A percentile compares a stretch with the other conserved stretches of the same genome.
Evolutionary conservation across 805 yeast genomes (phyloP).

Genomic region (Wickerhamiella occidentalis): DNA sequence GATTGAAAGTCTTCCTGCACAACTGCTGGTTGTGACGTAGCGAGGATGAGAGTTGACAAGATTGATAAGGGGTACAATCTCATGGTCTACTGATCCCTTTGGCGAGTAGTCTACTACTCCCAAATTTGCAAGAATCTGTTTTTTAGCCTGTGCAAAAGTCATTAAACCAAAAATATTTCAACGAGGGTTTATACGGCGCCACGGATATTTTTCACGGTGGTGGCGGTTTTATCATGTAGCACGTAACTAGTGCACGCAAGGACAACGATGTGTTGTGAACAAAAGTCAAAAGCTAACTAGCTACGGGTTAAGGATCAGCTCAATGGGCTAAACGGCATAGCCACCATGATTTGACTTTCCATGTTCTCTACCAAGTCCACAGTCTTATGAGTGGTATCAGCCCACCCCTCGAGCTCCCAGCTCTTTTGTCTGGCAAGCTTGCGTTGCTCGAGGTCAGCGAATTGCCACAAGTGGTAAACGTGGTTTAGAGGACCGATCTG

Average conservation of each 20-base stretch:
- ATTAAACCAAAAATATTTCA: neutral
- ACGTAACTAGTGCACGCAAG: no score
- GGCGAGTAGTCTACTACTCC: constrained; percentile 45
- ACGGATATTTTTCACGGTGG: neutral
- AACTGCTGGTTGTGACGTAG: constrained; percentile 78
- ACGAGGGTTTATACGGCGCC: neutral
- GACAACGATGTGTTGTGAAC: no score
- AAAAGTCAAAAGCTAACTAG: no score
- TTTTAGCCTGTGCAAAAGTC: constrained; percentile 13
- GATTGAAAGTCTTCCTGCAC: constrained; percentile 78
- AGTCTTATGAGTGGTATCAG: constrained; percentile 35
- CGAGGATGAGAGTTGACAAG: constrained; percentile 50
- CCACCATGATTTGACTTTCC: constrained; percentile 31
- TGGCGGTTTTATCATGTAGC: neutral
- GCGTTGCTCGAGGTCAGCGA: constrained; percentile 34
- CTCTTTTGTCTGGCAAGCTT: constrained; percentile 31
- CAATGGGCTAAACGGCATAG: constrained; percentile 32
- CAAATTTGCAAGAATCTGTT: constrained; percentile 19
- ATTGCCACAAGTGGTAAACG: constrained; percentile 36
- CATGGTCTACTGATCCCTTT: constrained; percentile 70
- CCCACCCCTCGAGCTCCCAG: constrained; percentile 37
- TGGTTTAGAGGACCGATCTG: constrained; percentile 32
- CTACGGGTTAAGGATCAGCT: constrained; percentile 18
- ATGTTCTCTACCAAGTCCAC: constrained; percentile 30
- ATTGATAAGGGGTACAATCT: constrained; percentile 59